Conservation (phyloP, 192 early-diverging fungal genomes). For the Linnemannia elongata region DNA sequence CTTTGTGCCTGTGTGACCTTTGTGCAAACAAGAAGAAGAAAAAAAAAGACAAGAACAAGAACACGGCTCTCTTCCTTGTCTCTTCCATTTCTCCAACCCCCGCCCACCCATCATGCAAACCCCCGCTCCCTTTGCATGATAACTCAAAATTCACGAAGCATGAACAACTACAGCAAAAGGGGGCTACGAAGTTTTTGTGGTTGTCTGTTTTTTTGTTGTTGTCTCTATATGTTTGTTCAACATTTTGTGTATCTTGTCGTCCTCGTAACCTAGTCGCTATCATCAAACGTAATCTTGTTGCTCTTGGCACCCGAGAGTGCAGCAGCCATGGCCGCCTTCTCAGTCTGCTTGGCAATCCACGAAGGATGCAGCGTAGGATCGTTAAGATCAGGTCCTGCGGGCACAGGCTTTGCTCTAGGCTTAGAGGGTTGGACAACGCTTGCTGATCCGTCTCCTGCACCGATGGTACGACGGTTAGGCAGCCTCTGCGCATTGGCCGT, state of each 20-base stretch:
- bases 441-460: conserved; percentile 51
- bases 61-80: neutral
- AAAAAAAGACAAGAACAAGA: neutral
- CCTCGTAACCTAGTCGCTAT: conserved; percentile 25
- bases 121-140: neutral
- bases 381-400: conserved; percentile 39
- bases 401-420: neutral
- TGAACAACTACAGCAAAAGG: neutral
- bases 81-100: neutral
- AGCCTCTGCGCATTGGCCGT: conserved; percentile 40
- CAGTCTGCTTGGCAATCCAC: conserved; percentile 56
- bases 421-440: conserved; percentile 11
- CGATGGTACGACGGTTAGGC: conserved; percentile 31
- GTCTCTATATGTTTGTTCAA: neutral
- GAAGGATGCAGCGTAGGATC: conserved; percentile 53
- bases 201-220: neutral
- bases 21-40: neutral
- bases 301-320: conserved; percentile 60
- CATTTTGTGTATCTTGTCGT: neutral
- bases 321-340: conserved; percentile 55
- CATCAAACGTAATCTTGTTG: conserved; percentile 66
- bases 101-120: neutral
- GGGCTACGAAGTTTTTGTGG: neutral
- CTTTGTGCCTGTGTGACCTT: neutral
- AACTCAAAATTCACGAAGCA: neutral